A percentile compares a stretch with the other conserved stretches of the same genome.
These are phyloP conservation scores for Spirogloea muscicola DNA, from an alignment of 139 green algal species.

Conservation along the genomic window DNA sequence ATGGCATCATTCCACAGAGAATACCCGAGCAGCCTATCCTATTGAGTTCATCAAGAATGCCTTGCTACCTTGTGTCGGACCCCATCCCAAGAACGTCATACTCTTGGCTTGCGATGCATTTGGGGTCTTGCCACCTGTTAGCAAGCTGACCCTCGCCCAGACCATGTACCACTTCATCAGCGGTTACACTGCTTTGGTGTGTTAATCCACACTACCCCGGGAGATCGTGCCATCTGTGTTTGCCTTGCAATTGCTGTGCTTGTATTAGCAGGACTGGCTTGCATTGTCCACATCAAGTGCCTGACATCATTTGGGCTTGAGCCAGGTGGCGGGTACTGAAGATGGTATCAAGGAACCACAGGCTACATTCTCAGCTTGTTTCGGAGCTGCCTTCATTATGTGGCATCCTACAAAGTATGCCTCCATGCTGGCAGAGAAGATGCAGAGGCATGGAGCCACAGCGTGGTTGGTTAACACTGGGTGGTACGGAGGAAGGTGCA, in stretches of 20 bases:
- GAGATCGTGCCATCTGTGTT: too few relatives aligned
- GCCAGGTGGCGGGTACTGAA: conserved; percentile 85
- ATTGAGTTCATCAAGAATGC: conserved; percentile 90
- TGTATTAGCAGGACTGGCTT: neutral
- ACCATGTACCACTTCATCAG: conserved; percentile 98
- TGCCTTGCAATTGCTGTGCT: neutral
- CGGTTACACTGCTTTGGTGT: conserved; percentile 84
- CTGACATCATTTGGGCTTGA: neutral
- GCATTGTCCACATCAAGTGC: neutral
- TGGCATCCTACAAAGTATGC: conserved; percentile 88
- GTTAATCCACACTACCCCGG: too few relatives aligned
- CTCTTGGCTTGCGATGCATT: conserved; percentile 88
- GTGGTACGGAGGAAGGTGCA: conserved; percentile 68
- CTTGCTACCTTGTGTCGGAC: conserved; percentile 30
- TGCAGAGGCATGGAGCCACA: conserved; percentile 72
- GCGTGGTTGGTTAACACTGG: conserved; percentile 91
- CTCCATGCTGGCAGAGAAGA: conserved; percentile 82
- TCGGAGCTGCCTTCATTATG: conserved; percentile 60
- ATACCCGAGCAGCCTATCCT: conserved; percentile 90
- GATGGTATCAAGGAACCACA: conserved; percentile 85
- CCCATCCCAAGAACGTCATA: conserved; percentile 64
- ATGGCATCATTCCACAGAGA: conserved; percentile 82
- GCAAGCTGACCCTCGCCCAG: conserved; percentile 75
- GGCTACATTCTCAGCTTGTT: conserved; percentile 68
- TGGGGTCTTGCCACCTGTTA: conserved; percentile 87